phyloP scores from a whole-genome alignment of 2,329 filamentous ascomycete genomes.

The Trichoderma arundinaceum region DNA sequence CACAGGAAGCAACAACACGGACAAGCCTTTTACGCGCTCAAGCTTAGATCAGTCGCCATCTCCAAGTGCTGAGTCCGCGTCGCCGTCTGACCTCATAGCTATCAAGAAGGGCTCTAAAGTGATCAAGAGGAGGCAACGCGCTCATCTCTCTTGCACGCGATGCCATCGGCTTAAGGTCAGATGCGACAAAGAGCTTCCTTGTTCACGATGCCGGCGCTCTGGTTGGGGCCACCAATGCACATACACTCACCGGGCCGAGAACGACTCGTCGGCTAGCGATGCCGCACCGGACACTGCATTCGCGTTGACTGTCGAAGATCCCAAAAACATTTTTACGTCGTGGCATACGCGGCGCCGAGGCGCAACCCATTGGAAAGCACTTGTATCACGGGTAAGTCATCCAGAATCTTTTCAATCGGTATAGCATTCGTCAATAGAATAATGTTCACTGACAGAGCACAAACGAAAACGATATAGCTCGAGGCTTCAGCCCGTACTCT shows the following conservation, averaged over 20 bases:
- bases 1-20: neutral
- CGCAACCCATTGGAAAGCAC: conserved; percentile 19
- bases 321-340: neutral
- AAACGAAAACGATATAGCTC: neutral
- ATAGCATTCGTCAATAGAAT: neutral
- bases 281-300: neutral
- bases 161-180: conserved; percentile 21
- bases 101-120: neutral
- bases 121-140: conserved; percentile 13
- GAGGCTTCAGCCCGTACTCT: conserved; percentile 6
- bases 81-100: neutral
- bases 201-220: conserved; percentile 9
- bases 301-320: neutral
- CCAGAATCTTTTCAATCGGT: no score
- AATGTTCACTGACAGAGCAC: no score
- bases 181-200: conserved; percentile 14
- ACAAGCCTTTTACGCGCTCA: neutral
- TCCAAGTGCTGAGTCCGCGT: neutral
- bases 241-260: conserved; percentile 14
- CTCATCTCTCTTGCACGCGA: conserved; percentile 19
- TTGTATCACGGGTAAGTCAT: conserved; percentile 2
- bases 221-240: conserved; percentile 12
- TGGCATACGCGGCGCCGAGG: conserved; percentile 13
- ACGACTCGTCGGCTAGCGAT: neutral
- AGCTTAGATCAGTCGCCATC: conserved; percentile 2